These are phyloP conservation scores for Podochytrium sp. DNA, from an alignment of 192 early-diverging fungal species.

Conservation along the genomic window DNA sequence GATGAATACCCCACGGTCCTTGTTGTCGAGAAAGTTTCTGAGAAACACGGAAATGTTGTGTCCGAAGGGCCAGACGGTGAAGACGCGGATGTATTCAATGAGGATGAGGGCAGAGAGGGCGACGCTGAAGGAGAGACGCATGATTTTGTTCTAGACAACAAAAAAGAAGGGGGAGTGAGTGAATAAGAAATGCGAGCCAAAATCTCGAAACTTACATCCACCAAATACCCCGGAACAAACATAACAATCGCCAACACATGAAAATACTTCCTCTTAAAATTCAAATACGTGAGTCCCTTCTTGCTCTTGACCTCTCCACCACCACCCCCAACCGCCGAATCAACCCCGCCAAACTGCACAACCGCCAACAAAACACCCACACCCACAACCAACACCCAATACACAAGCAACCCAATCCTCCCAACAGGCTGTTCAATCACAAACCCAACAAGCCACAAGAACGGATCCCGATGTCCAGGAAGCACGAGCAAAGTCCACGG, in stretches of 20 bases:
- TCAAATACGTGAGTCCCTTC: conserved; percentile 25
- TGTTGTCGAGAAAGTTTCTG: conserved; percentile 78
- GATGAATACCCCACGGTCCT: conserved; percentile 82
- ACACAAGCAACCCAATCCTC: conserved; percentile 43
- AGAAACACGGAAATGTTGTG: conserved; percentile 72
- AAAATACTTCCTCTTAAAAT: conserved; percentile 78
- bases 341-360: background rate
- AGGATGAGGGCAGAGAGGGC: conserved; percentile 74
- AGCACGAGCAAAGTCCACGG: conserved; percentile 56
- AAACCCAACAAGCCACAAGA: conserved; percentile 62
- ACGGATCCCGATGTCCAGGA: conserved; percentile 56
- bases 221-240: conserved; percentile 81
- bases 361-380: conserved; percentile 39
- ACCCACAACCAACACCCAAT: conserved; percentile 51
- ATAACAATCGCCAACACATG: conserved; percentile 81
- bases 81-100: conserved; percentile 80
- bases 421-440: conserved; percentile 23
- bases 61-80: conserved; percentile 70
- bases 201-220: conserved; percentile 56
- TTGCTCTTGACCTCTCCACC: background rate
- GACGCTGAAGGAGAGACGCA: conserved; percentile 81
- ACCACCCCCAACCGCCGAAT: background rate
- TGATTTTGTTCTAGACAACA: conserved; percentile 62
- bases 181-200: background rate
- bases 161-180: background rate